A percentile compares a stretch with the other conserved stretches of the same genome.
phyloP scores from a whole-genome alignment of 768 basidiomycete species.

The Hygrocybe punicea region DNA sequence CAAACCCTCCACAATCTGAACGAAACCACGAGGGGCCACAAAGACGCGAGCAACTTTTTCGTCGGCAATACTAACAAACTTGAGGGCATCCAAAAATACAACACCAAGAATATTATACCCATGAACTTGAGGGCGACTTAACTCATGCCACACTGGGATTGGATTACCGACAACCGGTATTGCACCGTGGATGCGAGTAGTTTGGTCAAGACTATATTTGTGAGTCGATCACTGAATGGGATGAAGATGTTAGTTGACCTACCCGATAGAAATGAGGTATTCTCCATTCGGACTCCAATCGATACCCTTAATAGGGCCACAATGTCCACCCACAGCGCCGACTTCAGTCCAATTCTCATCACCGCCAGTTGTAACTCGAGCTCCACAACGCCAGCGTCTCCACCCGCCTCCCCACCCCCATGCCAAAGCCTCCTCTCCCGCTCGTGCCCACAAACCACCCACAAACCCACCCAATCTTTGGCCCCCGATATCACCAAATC shows the following conservation, averaged over 20 bases:
- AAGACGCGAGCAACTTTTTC: constrained; percentile 95
- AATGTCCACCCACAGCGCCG: constrained; percentile 84
- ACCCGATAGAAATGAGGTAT: constrained; percentile 86
- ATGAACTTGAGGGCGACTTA: constrained; percentile 92
- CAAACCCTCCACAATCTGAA: constrained; percentile 55
- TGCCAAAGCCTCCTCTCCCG: constrained; percentile 64
- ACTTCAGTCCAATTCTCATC: constrained; percentile 61
- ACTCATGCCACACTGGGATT: constrained; percentile 66
- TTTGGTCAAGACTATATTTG: constrained; percentile 76
- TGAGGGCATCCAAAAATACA: constrained; percentile 68
- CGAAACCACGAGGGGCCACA: constrained; percentile 81
- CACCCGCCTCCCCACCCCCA: constrained; percentile 96
- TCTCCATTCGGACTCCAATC: constrained; percentile 85
- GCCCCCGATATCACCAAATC: constrained; percentile 94
- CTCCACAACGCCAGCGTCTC: constrained; percentile 71
- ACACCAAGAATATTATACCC: constrained; percentile 89
- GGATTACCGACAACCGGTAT: constrained; percentile 24
- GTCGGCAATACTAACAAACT: constrained; percentile 88
- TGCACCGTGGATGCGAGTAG: constrained; percentile 81
- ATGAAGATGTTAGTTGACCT: constrained; percentile 20
- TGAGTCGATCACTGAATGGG: constrained; percentile 1
- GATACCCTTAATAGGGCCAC: constrained; percentile 71
- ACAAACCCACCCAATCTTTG: constrained; percentile 89
- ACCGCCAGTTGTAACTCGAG: constrained; percentile 11
- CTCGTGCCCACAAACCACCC: constrained; percentile 75